These are phyloP conservation scores for Purpureocillium takamizusanense DNA, from an alignment of 2,329 filamentous ascomycete species.

Conservation along the genomic window DNA sequence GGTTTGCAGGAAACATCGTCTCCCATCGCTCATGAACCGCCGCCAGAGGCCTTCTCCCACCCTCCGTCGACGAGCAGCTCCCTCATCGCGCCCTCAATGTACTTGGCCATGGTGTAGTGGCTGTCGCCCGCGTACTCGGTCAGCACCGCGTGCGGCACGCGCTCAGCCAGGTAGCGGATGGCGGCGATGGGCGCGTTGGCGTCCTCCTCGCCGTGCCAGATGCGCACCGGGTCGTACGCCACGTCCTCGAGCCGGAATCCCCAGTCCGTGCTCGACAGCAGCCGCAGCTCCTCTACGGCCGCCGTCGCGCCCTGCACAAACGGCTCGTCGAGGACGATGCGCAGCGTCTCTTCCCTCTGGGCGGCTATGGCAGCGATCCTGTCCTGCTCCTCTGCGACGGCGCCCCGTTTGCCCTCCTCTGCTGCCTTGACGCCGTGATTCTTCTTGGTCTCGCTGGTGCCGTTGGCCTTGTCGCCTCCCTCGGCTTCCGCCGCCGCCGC, in stretches of 20 bases:
- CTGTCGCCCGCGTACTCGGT: conserved; percentile 21
- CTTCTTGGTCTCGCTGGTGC: background rate
- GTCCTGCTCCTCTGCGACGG: conserved; percentile 7
- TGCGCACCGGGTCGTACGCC: conserved; percentile 13
- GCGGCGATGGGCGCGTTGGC: conserved; percentile 20
- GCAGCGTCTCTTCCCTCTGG: conserved; percentile 14
- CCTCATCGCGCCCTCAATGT: conserved; percentile 10
- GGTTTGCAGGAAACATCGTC: too few species aligned
- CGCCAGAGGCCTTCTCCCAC: too few species aligned
- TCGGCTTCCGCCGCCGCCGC: background rate
- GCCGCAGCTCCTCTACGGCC: conserved; percentile 16
- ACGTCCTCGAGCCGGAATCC: conserved; percentile 21
- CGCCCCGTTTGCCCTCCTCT: too few species aligned
- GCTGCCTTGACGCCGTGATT: background rate
- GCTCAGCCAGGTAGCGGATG: conserved; percentile 26
- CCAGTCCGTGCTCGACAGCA: conserved; percentile 18
- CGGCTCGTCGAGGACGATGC: conserved; percentile 17
- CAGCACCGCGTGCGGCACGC: conserved; percentile 21
- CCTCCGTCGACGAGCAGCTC: conserved; percentile 3
- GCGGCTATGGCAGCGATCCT: too few species aligned
- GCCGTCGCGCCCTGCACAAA: conserved; percentile 17
- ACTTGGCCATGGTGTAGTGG: conserved; percentile 20
- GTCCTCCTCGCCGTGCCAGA: conserved; percentile 24
- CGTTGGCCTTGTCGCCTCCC: conserved; percentile 1
- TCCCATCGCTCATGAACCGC: too few species aligned